A percentile compares a stretch with the other conserved stretches of the same genome.
phyloP scores from a whole-genome alignment of 352 stramenopile species.

The Pythium dissimile region DNA sequence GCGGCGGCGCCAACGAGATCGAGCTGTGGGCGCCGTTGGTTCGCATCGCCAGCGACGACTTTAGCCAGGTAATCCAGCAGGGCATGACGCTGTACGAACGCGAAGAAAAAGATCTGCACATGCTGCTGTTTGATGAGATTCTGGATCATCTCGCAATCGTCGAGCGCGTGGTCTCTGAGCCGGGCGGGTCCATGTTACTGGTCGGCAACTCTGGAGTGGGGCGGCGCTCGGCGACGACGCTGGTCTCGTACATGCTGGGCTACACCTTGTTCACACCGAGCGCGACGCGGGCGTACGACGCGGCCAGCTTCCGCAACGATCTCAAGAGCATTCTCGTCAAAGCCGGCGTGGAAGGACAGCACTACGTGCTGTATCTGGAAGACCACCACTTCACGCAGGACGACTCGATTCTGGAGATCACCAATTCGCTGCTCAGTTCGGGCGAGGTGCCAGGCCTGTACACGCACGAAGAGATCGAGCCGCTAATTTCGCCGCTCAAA shows the following conservation, averaged over 20 bases:
- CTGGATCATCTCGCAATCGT: conserved; percentile 89
- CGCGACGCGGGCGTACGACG: conserved; percentile 71
- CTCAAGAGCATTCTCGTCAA: conserved; percentile 89
- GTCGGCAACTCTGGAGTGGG: conserved; percentile 89
- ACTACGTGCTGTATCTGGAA: conserved; percentile 90
- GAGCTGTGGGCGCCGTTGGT: conserved; percentile 33
- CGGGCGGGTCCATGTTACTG: conserved; percentile 86
- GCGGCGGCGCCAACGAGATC: conserved; percentile 8
- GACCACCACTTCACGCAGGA: conserved; percentile 89
- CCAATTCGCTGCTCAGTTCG: conserved; percentile 90
- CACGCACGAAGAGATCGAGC: conserved; percentile 92
- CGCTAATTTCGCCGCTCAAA: conserved; percentile 86
- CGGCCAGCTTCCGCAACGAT: conserved; percentile 77
- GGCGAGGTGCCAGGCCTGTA: conserved; percentile 93
- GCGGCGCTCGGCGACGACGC: conserved; percentile 72
- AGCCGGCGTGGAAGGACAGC: conserved; percentile 74
- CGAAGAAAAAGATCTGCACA: conserved; percentile 92
- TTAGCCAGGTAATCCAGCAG: conserved; percentile 78
- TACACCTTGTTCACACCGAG: conserved; percentile 84
- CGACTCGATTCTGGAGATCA: conserved; percentile 88
- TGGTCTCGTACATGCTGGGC: conserved; percentile 89
- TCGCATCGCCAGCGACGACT: conserved; percentile 78
- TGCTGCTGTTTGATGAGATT: conserved; percentile 92
- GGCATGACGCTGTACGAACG: conserved; percentile 93
- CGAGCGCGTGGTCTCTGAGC: conserved; percentile 86